Conservation (phyloP, 805 yeast genomes). For the Wickerhamia fluorescens region DNA sequence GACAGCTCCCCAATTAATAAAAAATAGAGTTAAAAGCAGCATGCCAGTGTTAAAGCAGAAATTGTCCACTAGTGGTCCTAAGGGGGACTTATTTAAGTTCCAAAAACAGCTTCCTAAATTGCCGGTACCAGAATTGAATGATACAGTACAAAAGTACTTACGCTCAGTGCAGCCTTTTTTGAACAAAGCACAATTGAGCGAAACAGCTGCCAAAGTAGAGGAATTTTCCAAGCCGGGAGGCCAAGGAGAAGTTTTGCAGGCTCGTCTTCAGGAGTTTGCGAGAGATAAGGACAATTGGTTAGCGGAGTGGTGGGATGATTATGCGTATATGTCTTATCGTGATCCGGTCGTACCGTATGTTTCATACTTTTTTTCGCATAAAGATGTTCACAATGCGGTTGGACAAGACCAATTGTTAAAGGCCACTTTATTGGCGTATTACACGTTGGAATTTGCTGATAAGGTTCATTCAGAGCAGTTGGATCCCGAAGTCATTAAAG, state of each 20-base stretch:
- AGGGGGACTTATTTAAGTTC: slow-evolving; percentile 65
- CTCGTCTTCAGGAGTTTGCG: slow-evolving; percentile 54
- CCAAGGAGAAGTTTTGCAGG: slow-evolving; percentile 61
- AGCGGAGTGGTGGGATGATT: slow-evolving; percentile 87
- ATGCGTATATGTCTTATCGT: slow-evolving; percentile 82
- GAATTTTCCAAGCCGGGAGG: slow-evolving; percentile 61
- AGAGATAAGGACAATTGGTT: slow-evolving; percentile 77
- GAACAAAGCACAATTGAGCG: slow-evolving; percentile 41
- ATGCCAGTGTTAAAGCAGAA: slow-evolving; percentile 6
- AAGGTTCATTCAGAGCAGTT: slow-evolving; percentile 63
- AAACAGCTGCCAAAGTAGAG: slow-evolving; percentile 49
- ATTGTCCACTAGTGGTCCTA: slow-evolving; percentile 22
- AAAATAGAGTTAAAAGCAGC: slow-evolving; percentile 2
- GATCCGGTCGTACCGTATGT: slow-evolving; percentile 96
- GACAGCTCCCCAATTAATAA: slow-evolving; percentile 2
- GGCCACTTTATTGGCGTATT: slow-evolving; percentile 66
- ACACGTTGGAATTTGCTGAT: slow-evolving; percentile 61
- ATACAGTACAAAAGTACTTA: slow-evolving; percentile 65
- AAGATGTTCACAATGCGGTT: slow-evolving; percentile 51
- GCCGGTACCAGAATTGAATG: slow-evolving; percentile 78
- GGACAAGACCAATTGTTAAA: slow-evolving; percentile 62
- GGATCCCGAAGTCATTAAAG: slow-evolving; percentile 74
- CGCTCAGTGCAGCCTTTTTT: slow-evolving; percentile 66
- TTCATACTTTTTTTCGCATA: slow-evolving; percentile 83
- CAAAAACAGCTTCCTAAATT: slow-evolving; percentile 73